phyloP scores from a whole-genome alignment of 2,329 filamentous ascomycete species.

The Hymenotorrendiella dingleyae region DNA sequence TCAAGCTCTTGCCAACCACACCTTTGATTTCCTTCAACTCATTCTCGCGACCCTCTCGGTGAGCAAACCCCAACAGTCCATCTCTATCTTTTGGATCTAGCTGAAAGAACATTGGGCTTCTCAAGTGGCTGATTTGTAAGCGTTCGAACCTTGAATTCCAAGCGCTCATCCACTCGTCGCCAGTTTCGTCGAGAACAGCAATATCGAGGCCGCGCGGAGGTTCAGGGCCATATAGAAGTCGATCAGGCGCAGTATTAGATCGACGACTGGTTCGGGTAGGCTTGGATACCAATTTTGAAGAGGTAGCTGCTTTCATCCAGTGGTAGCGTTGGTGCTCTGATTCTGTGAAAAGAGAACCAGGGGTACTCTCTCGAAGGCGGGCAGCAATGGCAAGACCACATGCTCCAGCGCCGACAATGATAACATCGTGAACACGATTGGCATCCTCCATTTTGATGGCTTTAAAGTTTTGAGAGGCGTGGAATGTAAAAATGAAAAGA shows the following conservation, averaged over 20 bases:
- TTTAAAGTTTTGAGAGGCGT: neutral
- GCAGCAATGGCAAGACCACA: conserved; percentile 70
- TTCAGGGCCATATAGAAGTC: conserved; percentile 18
- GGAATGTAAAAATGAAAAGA: neutral
- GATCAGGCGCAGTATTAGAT: conserved; percentile 33
- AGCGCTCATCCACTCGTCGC: conserved; percentile 58
- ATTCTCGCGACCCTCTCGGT: conserved; percentile 48
- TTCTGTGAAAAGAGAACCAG: conserved; percentile 75
- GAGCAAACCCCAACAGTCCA: conserved; percentile 63
- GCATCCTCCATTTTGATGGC: conserved; percentile 2
- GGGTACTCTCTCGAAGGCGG: conserved; percentile 64
- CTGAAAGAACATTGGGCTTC: conserved; percentile 81
- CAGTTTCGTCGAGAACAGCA: conserved; percentile 62
- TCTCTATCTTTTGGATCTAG: conserved; percentile 71
- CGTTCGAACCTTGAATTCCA: conserved; percentile 66
- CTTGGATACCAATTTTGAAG: conserved; percentile 42
- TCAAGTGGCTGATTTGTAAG: conserved; percentile 64
- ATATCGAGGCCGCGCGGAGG: conserved; percentile 32
- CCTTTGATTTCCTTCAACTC: conserved; percentile 66
- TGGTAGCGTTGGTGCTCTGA: conserved; percentile 75
- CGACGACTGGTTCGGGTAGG: conserved; percentile 26
- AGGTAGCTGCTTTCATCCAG: conserved; percentile 57
- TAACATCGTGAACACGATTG: conserved; percentile 50
- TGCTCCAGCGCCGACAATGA: conserved; percentile 61
- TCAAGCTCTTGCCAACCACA: conserved; percentile 73